Evolutionary conservation across 208 protist species (phyloP).

Genomic region (Herpetomonas samuelpessoai): DNA sequence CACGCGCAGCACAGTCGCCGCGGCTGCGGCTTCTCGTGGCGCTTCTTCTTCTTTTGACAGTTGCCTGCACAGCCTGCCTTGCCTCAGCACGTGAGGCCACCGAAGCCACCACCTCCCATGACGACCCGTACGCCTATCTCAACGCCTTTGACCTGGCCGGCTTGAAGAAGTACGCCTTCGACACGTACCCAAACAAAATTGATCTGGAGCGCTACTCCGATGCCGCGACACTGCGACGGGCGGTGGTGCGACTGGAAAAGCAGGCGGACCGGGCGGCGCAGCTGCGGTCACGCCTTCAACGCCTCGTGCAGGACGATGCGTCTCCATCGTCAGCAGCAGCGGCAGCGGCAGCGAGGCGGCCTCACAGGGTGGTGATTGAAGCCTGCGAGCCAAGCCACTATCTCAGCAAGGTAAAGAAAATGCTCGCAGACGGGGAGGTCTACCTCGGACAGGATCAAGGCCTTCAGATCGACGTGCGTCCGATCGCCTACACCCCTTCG

Average conservation of each 20-base stretch:
- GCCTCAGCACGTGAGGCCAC: too few species aligned
- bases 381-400: constrained; percentile 6
- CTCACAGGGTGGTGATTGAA: not conserved
- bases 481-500: constrained; percentile 15
- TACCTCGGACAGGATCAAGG: constrained; percentile 8
- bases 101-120: too few species aligned
- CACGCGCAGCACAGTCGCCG: too few species aligned
- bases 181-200: not conserved
- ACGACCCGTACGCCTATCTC: not conserved
- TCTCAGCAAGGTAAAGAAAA: constrained; percentile 27
- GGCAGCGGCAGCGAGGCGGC: not conserved
- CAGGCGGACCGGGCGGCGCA: not conserved
- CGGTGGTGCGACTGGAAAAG: not conserved
- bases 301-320: not conserved
- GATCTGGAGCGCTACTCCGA: not conserved
- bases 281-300: not conserved
- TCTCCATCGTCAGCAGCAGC: too few species aligned
- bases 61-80: too few species aligned
- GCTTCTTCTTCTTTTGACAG: too few species aligned
- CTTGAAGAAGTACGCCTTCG: not conserved
- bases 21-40: too few species aligned
- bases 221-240: not conserved
- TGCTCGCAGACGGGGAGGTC: constrained; percentile 12
- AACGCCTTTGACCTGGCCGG: not conserved
- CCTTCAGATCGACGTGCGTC: constrained; percentile 11